phyloP scores from a whole-genome alignment of 2,329 filamentous ascomycete species.

The Macrophomina tecta region DNA sequence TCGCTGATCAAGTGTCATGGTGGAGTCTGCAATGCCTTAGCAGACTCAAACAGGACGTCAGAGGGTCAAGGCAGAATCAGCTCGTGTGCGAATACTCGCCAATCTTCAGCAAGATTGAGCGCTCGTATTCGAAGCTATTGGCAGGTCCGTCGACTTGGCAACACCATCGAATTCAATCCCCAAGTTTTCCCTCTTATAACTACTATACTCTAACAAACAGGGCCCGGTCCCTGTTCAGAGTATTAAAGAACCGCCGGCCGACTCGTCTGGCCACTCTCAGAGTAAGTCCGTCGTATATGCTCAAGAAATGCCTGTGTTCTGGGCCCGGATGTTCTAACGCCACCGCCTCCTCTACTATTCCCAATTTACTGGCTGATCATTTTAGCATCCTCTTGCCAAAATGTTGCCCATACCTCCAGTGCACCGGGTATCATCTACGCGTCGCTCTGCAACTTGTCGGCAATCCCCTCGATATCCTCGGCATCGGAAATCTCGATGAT shows the following conservation, averaged over 20 bases:
- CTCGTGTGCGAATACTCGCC: not conserved
- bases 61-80: not conserved
- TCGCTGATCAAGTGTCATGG: not conserved
- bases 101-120: conserved; percentile 11
- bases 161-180: not conserved
- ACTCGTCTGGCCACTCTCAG: not conserved
- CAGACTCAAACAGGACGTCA: not conserved
- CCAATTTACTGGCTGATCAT: not conserved
- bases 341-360: not conserved
- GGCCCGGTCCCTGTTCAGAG: not conserved
- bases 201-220: not conserved
- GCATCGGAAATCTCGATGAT: conserved; percentile 83
- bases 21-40: conserved; percentile 8
- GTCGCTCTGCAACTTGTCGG: conserved; percentile 62
- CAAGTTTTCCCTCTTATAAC: not conserved
- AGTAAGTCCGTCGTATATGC: not conserved
- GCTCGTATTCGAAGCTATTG: not conserved
- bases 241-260: not conserved
- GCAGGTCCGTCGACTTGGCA: not conserved
- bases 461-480: conserved; percentile 84
- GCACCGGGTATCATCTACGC: conserved; percentile 4
- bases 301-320: conserved; percentile 5
- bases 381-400: not conserved
- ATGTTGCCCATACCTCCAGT: not conserved
- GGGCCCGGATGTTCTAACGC: conserved; percentile 2